phyloP scores from a whole-genome alignment of 1,284 basidiomycete genomes.

The Malassezia vespertilionis region DNA sequence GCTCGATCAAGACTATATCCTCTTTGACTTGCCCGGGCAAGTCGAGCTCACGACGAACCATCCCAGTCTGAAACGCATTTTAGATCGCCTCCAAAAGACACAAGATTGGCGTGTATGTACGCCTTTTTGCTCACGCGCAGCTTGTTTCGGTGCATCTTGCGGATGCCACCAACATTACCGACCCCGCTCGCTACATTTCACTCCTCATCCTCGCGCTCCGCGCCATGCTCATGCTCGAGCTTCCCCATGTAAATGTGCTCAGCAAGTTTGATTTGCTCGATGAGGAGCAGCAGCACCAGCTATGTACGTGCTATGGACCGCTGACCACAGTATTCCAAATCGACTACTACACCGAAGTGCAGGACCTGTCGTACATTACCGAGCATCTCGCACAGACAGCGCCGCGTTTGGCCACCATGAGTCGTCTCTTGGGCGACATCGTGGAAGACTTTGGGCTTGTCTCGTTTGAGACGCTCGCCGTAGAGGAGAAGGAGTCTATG shows the following conservation, averaged over 20 bases:
- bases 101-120: conserved; percentile 49
- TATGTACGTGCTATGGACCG: conserved; percentile 17
- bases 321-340: conserved; percentile 67
- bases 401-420: conserved; percentile 52
- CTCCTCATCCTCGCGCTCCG: conserved; percentile 80
- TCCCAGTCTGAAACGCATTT: conserved; percentile 53
- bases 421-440: conserved; percentile 77
- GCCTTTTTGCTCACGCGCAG: conserved; percentile 50
- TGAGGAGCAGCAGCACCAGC: conserved; percentile 21
- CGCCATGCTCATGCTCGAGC: conserved; percentile 93
- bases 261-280: conserved; percentile 82
- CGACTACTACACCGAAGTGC: conserved; percentile 94
- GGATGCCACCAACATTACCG: conserved; percentile 92
- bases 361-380: conserved; percentile 81
- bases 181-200: conserved; percentile 87
- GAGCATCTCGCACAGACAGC: conserved; percentile 46
- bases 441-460: conserved; percentile 91
- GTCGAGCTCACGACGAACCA: conserved; percentile 97
- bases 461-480: conserved; percentile 85
- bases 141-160: conserved; percentile 87
- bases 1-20: conserved; percentile 56
- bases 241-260: conserved; percentile 93
- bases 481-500: conserved; percentile 43
- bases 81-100: conserved; percentile 66
- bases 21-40: conserved; percentile 95